These are phyloP conservation scores for Plasmodium coatneyi DNA, from an alignment of 169 alveolate genomes.

Conservation along the genomic window DNA sequence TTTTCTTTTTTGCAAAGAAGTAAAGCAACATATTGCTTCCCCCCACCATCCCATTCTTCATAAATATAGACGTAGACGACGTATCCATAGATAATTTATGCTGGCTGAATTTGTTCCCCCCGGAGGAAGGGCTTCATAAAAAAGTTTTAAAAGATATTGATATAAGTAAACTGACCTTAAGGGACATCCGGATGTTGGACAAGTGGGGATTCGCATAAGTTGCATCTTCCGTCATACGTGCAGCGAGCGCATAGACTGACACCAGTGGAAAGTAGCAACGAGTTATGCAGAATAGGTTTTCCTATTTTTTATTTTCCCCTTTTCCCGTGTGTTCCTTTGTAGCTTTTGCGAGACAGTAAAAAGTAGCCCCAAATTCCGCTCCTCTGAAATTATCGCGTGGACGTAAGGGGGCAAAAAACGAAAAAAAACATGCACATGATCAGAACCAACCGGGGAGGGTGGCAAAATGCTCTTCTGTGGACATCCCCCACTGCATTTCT, in stretches of 20 bases:
- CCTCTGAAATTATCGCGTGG: slow-evolving; percentile 27
- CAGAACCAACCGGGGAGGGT: not conserved
- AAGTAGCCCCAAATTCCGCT: slow-evolving; percentile 13
- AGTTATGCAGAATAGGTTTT: not conserved
- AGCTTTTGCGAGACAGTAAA: slow-evolving; percentile 43
- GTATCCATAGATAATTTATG: slow-evolving; percentile 41
- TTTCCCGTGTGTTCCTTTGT: not conserved
- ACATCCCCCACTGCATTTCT: not conserved
- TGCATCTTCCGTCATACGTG: not conserved
- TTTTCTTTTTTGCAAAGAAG: not conserved
- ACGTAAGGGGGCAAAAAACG: slow-evolving; percentile 16
- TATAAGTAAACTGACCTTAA: slow-evolving; percentile 30
- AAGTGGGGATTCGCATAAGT: slow-evolving; percentile 1
- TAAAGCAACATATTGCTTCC: not conserved
- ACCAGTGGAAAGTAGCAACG: not conserved
- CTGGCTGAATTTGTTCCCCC: slow-evolving; percentile 52
- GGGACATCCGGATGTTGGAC: slow-evolving; percentile 59
- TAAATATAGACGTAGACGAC: slow-evolving; percentile 62
- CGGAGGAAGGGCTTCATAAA: slow-evolving; percentile 66
- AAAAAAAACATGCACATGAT: not conserved
- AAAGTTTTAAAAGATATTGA: slow-evolving; percentile 44
- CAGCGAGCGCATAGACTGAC: not conserved
- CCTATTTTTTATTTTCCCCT: not conserved
- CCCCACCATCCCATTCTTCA: not conserved
- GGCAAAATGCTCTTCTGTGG: not conserved